These are phyloP conservation scores for Xylariales sp. DNA, from an alignment of 2,329 filamentous ascomycete genomes.

Conservation along the genomic window DNA sequence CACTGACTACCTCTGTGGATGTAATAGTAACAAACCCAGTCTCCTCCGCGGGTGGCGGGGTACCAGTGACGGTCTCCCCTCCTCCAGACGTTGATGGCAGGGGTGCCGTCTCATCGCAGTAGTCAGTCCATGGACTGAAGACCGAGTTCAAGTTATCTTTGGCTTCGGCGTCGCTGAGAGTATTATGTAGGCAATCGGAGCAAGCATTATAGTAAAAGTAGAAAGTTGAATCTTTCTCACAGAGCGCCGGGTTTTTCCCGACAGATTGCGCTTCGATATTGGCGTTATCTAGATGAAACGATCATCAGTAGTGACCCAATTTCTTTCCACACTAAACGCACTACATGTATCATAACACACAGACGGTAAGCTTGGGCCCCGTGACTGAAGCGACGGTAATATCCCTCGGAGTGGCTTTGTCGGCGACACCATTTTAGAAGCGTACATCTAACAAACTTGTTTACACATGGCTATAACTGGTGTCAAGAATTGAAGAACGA, in stretches of 20 bases:
- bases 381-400: not conserved
- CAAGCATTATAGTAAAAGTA: not conserved
- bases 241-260: conserved; percentile 8
- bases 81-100: not conserved
- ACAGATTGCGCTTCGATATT: conserved; percentile 12
- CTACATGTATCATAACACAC: conserved; percentile 17
- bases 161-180: not conserved
- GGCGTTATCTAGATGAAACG: conserved; percentile 12
- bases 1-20: conserved; percentile 2
- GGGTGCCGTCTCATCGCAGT: not conserved
- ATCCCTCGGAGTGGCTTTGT: not conserved
- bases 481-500: not conserved
- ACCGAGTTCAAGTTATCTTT: not conserved
- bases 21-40: not conserved
- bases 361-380: not conserved
- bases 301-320: not conserved
- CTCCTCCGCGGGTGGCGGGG: not conserved
- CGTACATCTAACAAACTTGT: not conserved
- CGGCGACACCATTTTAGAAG: not conserved
- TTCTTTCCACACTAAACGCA: not conserved
- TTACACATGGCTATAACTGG: not conserved
- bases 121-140: conserved; percentile 8
- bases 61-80: not conserved
- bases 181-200: not conserved
- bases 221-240: not conserved